Evolutionary conservation across 768 basidiomycete genomes (phyloP).

Genomic region (Boletus rubescentipes): DNA sequence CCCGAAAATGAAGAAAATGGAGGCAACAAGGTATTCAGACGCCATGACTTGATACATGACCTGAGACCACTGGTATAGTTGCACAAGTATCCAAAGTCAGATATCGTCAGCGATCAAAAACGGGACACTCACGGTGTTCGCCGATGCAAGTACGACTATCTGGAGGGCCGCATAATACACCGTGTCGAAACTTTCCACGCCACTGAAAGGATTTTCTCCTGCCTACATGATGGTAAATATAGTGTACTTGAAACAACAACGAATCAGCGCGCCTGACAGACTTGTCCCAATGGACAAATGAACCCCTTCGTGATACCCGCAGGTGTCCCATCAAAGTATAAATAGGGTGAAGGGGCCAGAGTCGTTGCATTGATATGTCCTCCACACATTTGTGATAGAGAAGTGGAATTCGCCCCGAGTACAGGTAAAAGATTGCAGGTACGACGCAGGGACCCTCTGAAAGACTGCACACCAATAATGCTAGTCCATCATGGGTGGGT

Average conservation of each 20-base stretch:
- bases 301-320: constrained; percentile 67
- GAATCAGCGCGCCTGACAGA: constrained; percentile 60
- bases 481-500: constrained; percentile 27
- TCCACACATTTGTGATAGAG: constrained; percentile 69
- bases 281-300: constrained; percentile 83
- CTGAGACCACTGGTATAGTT: constrained; percentile 56
- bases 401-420: constrained; percentile 49
- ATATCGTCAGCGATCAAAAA: background rate
- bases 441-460: constrained; percentile 81
- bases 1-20: constrained; percentile 81
- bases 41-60: constrained; percentile 90
- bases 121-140: constrained; percentile 60
- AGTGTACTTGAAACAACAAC: background rate
- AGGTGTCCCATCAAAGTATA: constrained; percentile 38
- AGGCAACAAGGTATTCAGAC: constrained; percentile 83
- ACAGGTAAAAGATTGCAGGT: constrained; percentile 56
- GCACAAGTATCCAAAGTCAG: background rate
- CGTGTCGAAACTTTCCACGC: constrained; percentile 86
- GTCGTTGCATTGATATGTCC: constrained; percentile 68
- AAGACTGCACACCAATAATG: constrained; percentile 90
- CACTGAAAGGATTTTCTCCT: constrained; percentile 58
- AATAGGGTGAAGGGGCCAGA: constrained; percentile 45
- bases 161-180: constrained; percentile 81
- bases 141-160: constrained; percentile 78
- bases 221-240: constrained; percentile 42